phyloP scores from a whole-genome alignment of 495 filamentous ascomycete species.

The Penicillium cosmopolitanum region DNA sequence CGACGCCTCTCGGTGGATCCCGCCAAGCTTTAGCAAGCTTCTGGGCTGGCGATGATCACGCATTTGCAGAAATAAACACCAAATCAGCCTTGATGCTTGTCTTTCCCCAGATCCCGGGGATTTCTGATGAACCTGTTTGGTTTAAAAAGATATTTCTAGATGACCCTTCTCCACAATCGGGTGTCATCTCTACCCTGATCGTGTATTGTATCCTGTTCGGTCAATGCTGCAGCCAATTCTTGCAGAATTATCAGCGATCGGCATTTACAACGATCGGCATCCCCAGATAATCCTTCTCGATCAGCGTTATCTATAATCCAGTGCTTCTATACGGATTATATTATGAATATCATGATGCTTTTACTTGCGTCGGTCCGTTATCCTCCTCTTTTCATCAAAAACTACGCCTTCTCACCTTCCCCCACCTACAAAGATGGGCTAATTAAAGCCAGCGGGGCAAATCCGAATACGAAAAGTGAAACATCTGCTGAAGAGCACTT shows the following conservation, averaged over 20 bases:
- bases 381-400: too few relatives aligned
- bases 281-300: not conserved
- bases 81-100: not conserved
- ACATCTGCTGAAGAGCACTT: not conserved
- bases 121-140: not conserved
- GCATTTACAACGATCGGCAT: slow-evolving; percentile 2
- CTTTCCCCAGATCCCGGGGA: not conserved
- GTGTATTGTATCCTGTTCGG: too few relatives aligned
- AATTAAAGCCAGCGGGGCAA: not conserved
- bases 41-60: not conserved
- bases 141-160: not conserved
- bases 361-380: too few relatives aligned
- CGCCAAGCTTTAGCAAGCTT: slow-evolving; percentile 31
- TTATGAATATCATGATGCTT: too few relatives aligned
- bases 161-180: not conserved
- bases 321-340: too few relatives aligned
- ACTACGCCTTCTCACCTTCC: not conserved
- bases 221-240: too few relatives aligned
- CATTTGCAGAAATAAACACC: not conserved
- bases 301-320: not conserved
- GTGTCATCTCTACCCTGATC: not conserved
- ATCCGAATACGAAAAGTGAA: not conserved
- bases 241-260: too few relatives aligned
- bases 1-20: slow-evolving; percentile 12
- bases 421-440: not conserved